Base-by-base conservation (phyloP, 2,329 filamentous ascomycete genomes). In the Purpureocillium lavendulum region DNA sequence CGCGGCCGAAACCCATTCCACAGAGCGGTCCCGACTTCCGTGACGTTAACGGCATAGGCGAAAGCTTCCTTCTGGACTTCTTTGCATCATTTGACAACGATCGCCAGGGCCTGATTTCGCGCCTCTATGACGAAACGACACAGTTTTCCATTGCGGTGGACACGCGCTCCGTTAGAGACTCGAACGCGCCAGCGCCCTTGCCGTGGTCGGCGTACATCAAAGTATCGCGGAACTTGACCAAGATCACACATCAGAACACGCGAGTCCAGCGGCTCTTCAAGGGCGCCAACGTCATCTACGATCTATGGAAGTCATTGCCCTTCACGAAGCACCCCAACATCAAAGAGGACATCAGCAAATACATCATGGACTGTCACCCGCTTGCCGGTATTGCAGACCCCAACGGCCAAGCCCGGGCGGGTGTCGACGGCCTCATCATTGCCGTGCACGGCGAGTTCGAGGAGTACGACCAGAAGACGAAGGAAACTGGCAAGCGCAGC, bases 381-480 rank as follows among this genome's bases (percentile, higher is more conserved):
- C 67, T 89, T 28, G 75, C 81, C 2, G 80, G 82, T 28, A 70
- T 94, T 17, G 73, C 75, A 3, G 87, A 94, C 50, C 80, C 80
- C 3, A 73, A 71, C 11, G 78, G 80, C 2, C 70, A 81, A 46
- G 81, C 71, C 44, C 57, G 65, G 1, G 65, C 67, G 15, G 86
- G 85, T 4, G 85, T 90, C 15, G 84, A 85, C 46, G 87, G 87
- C 7, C 75, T 94, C 47, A 73, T 86, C 36, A 75, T 94, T 48
- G 82, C 75, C 7, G 72, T 90, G n/a, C 84, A 92, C 51, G 85
- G 87, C 45, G 84, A 90, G 52, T 94, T 87, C 44, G 80, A 90
- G 36, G 88, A 95, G 55, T 66, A 81, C 14, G 76, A 84, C 48
- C 58, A 65, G 4, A 60, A 61, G 13, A 73, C 70, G 16, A 67